Percentiles rank a stretch among this genome's conserved stretches.
phyloP scores from a whole-genome alignment of 2,329 filamentous ascomycete genomes.

The Cladorrhinum sp. region DNA sequence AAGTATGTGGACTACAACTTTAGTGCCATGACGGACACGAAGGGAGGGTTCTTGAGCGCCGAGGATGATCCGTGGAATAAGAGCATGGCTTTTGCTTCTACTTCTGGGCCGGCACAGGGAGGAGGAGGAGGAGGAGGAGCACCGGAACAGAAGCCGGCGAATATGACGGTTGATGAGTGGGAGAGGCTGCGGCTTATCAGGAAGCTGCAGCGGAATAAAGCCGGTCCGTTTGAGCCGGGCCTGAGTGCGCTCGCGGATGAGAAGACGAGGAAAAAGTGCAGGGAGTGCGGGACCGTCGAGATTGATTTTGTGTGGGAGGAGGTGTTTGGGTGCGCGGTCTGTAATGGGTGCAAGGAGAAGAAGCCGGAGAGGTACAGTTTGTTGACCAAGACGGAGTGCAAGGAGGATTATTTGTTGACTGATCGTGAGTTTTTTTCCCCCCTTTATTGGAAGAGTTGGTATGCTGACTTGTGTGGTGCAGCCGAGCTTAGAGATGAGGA shows the following conservation, averaged over 20 bases:
- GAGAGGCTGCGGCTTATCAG: slow-evolving; percentile 75
- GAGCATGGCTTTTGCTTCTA: no score
- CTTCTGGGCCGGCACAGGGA: slow-evolving; percentile 39
- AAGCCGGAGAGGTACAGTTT: slow-evolving; percentile 89
- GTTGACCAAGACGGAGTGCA: slow-evolving; percentile 93
- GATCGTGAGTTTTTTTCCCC: slow-evolving; percentile 60
- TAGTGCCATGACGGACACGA: slow-evolving; percentile 96
- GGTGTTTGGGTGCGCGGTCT: slow-evolving; percentile 72
- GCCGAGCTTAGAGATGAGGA: slow-evolving; percentile 88
- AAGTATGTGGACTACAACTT: slow-evolving; percentile 98
- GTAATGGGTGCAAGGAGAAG: slow-evolving; percentile 82
- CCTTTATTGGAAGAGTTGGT: not conserved
- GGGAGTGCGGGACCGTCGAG: slow-evolving; percentile 78
- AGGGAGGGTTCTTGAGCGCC: slow-evolving; percentile 87
- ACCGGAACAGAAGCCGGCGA: slow-evolving; percentile 66
- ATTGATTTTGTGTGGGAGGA: slow-evolving; percentile 97
- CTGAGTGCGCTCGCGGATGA: slow-evolving; percentile 69
- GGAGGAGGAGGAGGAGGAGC: slow-evolving; percentile 67
- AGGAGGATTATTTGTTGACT: slow-evolving; percentile 91
- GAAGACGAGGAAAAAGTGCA: slow-evolving; percentile 68
- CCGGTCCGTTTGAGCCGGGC: slow-evolving; percentile 84
- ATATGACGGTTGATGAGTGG: slow-evolving; percentile 92
- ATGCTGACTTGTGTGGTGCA: slow-evolving; percentile 31
- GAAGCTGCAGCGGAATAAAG: slow-evolving; percentile 68
- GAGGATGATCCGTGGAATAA: slow-evolving; percentile 91